Conservation (phyloP, 1,284 basidiomycete species). For the Golubevia sp. region DNA sequence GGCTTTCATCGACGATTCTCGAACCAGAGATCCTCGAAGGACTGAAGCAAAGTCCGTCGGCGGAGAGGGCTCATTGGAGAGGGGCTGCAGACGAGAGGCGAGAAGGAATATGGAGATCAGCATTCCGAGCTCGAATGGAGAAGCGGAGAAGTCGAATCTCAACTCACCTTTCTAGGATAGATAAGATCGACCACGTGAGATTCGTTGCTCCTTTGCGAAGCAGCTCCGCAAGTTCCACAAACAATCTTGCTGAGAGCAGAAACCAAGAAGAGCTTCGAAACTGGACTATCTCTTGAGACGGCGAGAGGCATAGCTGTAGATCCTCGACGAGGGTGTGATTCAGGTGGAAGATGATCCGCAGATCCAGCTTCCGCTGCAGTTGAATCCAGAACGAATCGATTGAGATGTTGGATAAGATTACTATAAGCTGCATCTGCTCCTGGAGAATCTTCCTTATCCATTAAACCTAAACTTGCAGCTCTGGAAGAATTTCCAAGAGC, state of each 20-base stretch:
- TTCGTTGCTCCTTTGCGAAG: conserved; percentile 62
- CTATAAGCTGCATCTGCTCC: conserved; percentile 73
- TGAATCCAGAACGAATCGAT: conserved; percentile 87
- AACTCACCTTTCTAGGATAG: conserved; percentile 73
- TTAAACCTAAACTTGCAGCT: conserved; percentile 81
- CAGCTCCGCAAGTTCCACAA: conserved; percentile 80
- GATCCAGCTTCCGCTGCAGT: conserved; percentile 68
- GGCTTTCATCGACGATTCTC: conserved; percentile 81
- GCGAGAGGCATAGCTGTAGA: conserved; percentile 8
- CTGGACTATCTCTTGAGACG: conserved; percentile 62
- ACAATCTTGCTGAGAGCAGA: conserved; percentile 75
- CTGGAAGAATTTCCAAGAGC: conserved; percentile 70
- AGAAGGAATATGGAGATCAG: neutral
- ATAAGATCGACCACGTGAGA: conserved; percentile 72
- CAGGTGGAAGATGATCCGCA: conserved; percentile 20
- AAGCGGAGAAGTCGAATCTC: conserved; percentile 4
- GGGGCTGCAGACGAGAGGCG: conserved; percentile 18
- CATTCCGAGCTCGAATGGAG: neutral
- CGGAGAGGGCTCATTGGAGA: conserved; percentile 67
- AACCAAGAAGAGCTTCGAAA: conserved; percentile 81
- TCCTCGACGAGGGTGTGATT: conserved; percentile 27
- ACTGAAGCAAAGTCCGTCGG: conserved; percentile 73
- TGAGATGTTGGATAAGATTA: conserved; percentile 89
- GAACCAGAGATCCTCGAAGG: conserved; percentile 76
- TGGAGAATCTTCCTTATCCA: conserved; percentile 76